Evolutionary conservation across 768 basidiomycete genomes (phyloP).

Genomic region (Hypholoma fasciculare): DNA sequence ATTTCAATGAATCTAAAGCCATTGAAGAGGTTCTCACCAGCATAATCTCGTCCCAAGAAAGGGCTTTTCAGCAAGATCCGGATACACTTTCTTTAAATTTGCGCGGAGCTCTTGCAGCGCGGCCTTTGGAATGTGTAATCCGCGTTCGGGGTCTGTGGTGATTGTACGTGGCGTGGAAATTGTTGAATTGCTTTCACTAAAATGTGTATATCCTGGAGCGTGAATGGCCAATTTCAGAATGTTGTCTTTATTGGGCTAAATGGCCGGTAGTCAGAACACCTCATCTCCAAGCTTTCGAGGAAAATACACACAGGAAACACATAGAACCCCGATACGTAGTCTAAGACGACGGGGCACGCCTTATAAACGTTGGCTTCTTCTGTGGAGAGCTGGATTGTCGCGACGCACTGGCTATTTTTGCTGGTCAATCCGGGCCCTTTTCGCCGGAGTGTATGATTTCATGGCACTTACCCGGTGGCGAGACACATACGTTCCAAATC

Average conservation of each 20-base stretch:
- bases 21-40: conserved; percentile 56
- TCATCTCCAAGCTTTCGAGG: not conserved
- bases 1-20: conserved; percentile 3
- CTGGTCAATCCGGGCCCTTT: not conserved
- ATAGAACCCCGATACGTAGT: conserved; percentile 78
- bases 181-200: conserved; percentile 26
- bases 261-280: not conserved
- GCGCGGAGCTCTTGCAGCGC: conserved; percentile 51
- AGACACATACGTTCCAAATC: conserved; percentile 50
- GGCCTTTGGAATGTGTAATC: conserved; percentile 64
- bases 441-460: not conserved
- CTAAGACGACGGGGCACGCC: conserved; percentile 66
- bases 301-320: conserved; percentile 67
- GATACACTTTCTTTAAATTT: conserved; percentile 62
- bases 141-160: conserved; percentile 55
- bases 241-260: conserved; percentile 65
- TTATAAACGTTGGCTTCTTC: conserved; percentile 68
- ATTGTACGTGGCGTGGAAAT: conserved; percentile 82
- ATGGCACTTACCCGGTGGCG: conserved; percentile 73
- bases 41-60: conserved; percentile 79
- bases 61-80: conserved; percentile 72
- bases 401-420: conserved; percentile 71
- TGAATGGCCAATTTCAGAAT: conserved; percentile 83
- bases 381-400: conserved; percentile 68
- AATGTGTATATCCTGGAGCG: conserved; percentile 67